Evolutionary conservation across 2,329 filamentous ascomycete genomes (phyloP).

Genomic region (Sporothrix pallida): DNA sequence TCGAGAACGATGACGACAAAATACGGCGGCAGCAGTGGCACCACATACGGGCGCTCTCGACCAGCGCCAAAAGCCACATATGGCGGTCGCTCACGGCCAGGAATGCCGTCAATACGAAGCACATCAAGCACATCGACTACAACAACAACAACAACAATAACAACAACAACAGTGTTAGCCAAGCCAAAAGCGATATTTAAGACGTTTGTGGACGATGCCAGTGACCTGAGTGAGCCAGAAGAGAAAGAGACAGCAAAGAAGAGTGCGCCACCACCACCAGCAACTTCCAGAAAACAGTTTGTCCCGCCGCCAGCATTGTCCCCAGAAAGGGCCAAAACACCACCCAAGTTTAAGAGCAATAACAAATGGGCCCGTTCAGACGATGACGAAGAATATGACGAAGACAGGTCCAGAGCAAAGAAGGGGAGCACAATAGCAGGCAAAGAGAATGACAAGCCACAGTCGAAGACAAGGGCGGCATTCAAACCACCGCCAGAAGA

Average conservation of each 20-base stretch:
- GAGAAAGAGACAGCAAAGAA: background rate
- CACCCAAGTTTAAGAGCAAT: constrained; percentile 32
- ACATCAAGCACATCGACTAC: background rate
- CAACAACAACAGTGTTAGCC: too few relatives aligned
- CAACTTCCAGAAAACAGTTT: background rate
- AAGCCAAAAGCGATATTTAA: background rate
- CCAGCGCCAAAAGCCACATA: constrained; percentile 9
- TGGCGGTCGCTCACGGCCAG: background rate
- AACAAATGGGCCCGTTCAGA: constrained; percentile 16
- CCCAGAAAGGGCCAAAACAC: background rate
- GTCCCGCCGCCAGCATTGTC: constrained; percentile 25
- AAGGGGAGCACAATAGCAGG: background rate
- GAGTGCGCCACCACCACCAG: background rate
- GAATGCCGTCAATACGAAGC: background rate
- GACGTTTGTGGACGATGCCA: background rate
- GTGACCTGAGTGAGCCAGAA: constrained; percentile 20
- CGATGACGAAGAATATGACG: constrained; percentile 3
- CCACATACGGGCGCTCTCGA: background rate
- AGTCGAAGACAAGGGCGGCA: background rate
- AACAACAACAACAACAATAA: too few relatives aligned
- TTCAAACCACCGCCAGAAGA: background rate
- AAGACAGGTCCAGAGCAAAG: background rate
- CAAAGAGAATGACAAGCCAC: background rate
- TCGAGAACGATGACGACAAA: background rate
- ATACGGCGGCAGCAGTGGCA: background rate